Conservation (phyloP, 805 yeast genomes). For the Pichia rugopelliculosa region DNA sequence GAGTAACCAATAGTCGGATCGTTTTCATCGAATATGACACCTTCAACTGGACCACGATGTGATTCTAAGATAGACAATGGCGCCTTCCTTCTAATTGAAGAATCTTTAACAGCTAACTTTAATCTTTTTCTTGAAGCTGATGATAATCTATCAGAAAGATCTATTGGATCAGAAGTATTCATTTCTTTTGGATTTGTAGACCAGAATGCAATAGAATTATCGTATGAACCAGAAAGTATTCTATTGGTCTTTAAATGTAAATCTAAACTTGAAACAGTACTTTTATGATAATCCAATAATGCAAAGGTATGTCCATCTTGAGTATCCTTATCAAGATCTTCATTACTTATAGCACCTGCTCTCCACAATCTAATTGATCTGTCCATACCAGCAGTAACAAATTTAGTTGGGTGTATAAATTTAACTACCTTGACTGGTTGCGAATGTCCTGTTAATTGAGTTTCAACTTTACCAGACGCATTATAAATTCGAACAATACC, state of each 20-base stretch:
- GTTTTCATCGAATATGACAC: conserved; percentile 59
- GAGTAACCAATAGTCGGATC: conserved; percentile 86
- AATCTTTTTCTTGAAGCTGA: conserved; percentile 86
- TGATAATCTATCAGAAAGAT: conserved; percentile 37
- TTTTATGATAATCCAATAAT: conserved; percentile 82
- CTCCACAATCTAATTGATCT: conserved; percentile 87
- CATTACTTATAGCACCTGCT: conserved; percentile 39
- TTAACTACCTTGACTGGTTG: conserved; percentile 79
- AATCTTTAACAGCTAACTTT: conserved; percentile 69
- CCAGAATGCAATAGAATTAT: conserved; percentile 79
- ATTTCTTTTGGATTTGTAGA: conserved; percentile 80
- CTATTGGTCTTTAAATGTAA: conserved; percentile 47
- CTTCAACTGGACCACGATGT: conserved; percentile 85
- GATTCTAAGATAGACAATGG: conserved; percentile 75
- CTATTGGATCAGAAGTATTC: conserved; percentile 46
- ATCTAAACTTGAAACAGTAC: conserved; percentile 73
- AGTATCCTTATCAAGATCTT: conserved; percentile 37
- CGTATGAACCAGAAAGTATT: conserved; percentile 80
- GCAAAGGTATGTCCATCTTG: conserved; percentile 68
- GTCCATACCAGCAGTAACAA: conserved; percentile 85
- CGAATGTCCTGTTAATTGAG: conserved; percentile 80
- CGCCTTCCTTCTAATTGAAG: conserved; percentile 70
- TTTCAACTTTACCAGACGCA: conserved; percentile 68
- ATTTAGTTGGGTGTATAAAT: conserved; percentile 67
- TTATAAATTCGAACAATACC: conserved; percentile 91